Evolutionary conservation across 139 green algal genomes (phyloP).

Genomic region (Chlamydomonas schloesseri): DNA sequence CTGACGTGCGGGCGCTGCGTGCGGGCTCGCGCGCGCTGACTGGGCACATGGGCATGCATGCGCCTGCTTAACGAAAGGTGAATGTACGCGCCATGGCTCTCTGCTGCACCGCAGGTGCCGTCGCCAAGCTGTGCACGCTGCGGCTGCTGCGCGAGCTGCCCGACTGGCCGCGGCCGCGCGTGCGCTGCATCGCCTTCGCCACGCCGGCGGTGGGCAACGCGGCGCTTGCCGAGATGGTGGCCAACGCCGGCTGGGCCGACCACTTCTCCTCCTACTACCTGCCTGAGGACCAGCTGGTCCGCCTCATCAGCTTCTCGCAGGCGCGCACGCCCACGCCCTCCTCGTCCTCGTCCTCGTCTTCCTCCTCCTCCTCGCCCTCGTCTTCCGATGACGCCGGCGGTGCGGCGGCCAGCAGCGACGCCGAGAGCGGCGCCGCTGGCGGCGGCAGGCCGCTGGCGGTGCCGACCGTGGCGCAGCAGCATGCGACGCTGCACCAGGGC

Average conservation of each 20-base stretch:
- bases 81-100: too few relatives aligned
- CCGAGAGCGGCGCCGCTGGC: background rate
- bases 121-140: slow-evolving; percentile 79
- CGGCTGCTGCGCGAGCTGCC: slow-evolving; percentile 65
- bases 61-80: too few relatives aligned
- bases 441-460: too few relatives aligned
- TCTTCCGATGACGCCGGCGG: background rate
- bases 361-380: too few relatives aligned
- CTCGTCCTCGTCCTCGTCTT: too few relatives aligned
- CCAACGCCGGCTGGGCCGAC: slow-evolving; percentile 60
- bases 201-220: slow-evolving; percentile 81
- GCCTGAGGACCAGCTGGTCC: slow-evolving; percentile 71
- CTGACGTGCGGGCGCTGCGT: too few relatives aligned
- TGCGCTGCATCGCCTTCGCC: slow-evolving; percentile 78
- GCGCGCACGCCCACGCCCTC: background rate
- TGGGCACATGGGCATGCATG: too few relatives aligned
- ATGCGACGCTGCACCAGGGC: background rate
- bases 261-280: slow-evolving; percentile 77
- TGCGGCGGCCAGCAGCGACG: background rate
- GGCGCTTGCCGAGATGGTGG: slow-evolving; percentile 72
- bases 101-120: slow-evolving; percentile 60
- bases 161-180: slow-evolving; percentile 4
- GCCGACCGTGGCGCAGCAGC: too few relatives aligned
- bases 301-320: slow-evolving; percentile 49
- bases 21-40: too few relatives aligned